These are phyloP conservation scores for Evernia prunastri DNA, from an alignment of 495 filamentous ascomycete species.

Conservation along the genomic window DNA sequence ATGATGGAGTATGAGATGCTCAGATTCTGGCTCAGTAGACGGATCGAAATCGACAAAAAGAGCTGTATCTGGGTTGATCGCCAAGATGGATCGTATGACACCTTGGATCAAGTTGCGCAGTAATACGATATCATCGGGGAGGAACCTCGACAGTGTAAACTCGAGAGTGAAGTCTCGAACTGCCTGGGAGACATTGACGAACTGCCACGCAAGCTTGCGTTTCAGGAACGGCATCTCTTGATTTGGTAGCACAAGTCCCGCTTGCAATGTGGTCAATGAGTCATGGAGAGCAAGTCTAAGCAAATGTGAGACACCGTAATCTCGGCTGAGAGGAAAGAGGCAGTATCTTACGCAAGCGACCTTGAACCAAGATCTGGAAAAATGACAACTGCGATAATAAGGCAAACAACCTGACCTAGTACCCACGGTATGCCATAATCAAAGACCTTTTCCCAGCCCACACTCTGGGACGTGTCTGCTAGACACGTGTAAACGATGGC, in stretches of 20 bases:
- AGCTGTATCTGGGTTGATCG: constrained; percentile 39
- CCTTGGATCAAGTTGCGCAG: constrained; percentile 49
- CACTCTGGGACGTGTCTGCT: constrained; percentile 38
- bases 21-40: not conserved
- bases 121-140: constrained; percentile 39
- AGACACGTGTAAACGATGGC: constrained; percentile 48
- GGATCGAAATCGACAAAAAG: constrained; percentile 32
- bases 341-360: constrained; percentile 37
- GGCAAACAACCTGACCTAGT: constrained; percentile 45
- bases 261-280: constrained; percentile 39
- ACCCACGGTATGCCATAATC: constrained; percentile 53
- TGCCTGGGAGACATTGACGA: constrained; percentile 50
- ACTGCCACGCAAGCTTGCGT: constrained; percentile 39
- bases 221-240: constrained; percentile 32
- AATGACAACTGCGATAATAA: constrained; percentile 40
- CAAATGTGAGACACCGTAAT: constrained; percentile 7
- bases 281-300: constrained; percentile 26
- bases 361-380: constrained; percentile 50
- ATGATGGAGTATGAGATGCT: constrained; percentile 25
- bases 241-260: constrained; percentile 41
- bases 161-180: constrained; percentile 51
- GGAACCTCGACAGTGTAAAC: constrained; percentile 44
- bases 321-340: not conserved
- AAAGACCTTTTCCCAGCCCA: constrained; percentile 43
- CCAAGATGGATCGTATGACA: constrained; percentile 42